A percentile compares a stretch with the other conserved stretches of the same genome.
phyloP scores from a whole-genome alignment of 2,329 filamentous ascomycete genomes.

The Hypoxylon sp. region DNA sequence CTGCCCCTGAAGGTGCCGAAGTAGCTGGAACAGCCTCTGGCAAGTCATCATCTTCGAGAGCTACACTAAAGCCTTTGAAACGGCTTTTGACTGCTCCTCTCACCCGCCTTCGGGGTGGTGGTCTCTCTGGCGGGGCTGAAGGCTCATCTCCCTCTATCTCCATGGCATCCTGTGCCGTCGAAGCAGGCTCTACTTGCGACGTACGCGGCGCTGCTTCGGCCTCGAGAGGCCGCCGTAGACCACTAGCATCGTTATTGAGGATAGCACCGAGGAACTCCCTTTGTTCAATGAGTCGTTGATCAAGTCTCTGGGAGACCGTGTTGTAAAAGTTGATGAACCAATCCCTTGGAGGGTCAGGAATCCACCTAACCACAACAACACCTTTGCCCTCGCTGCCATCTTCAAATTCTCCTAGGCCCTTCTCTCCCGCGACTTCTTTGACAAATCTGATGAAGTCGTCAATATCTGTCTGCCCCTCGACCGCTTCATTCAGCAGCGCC shows the following conservation, averaged over 20 bases:
- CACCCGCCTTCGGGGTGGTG: conserved; percentile 51
- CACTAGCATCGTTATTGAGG: conserved; percentile 80
- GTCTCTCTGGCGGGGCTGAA: conserved; percentile 30
- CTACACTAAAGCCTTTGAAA: conserved; percentile 80
- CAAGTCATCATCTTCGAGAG: conserved; percentile 55
- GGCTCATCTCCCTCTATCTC: conserved; percentile 47
- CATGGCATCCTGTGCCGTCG: conserved; percentile 42
- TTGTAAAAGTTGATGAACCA: conserved; percentile 81
- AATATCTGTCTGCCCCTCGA: conserved; percentile 72
- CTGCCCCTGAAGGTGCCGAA: conserved; percentile 12
- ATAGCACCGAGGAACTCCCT: conserved; percentile 94
- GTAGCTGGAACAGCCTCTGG: conserved; percentile 25
- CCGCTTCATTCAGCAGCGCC: conserved; percentile 74
- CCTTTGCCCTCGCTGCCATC: conserved; percentile 75
- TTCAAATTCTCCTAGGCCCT: conserved; percentile 74
- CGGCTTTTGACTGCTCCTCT: conserved; percentile 64
- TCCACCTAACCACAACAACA: conserved; percentile 82
- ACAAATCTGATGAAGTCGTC: conserved; percentile 85
- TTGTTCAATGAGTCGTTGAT: conserved; percentile 87
- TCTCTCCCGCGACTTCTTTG: conserved; percentile 79
- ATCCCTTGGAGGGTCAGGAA: conserved; percentile 68
- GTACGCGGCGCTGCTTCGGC: conserved; percentile 56
- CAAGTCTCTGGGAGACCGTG: conserved; percentile 76
- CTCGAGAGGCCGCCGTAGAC: conserved; percentile 77
- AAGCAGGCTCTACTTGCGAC: conserved; percentile 45